These are phyloP conservation scores for Vigna trinervia DNA, from an alignment of 306 rosid genomes.

Conservation along the genomic window DNA sequence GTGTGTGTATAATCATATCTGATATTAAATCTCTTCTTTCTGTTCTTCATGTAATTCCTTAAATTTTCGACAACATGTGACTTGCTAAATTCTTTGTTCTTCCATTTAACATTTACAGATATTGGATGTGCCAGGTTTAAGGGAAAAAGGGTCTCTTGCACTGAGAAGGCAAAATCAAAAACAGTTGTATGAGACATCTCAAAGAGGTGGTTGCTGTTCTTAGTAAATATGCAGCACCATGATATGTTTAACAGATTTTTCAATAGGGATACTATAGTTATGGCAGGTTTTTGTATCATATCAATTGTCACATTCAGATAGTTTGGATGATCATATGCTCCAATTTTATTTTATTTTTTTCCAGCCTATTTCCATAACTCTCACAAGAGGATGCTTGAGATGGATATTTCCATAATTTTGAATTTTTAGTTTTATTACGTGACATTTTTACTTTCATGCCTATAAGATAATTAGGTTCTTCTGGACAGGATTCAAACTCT, in stretches of 20 bases:
- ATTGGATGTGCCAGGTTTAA: constrained; percentile 70
- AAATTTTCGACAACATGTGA: constrained; percentile 1
- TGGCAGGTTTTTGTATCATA: constrained; percentile 21
- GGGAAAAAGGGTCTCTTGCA: constrained; percentile 69
- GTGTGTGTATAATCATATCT: background rate
- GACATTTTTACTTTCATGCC: no score
- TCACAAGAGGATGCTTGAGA: constrained; percentile 33
- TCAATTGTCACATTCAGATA: constrained; percentile 26
- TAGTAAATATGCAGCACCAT: constrained; percentile 38
- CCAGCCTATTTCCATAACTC: background rate
- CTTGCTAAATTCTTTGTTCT: constrained; percentile 14
- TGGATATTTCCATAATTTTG: background rate
- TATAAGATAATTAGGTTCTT: no score
- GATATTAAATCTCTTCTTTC: background rate
- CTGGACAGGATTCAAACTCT: no score
- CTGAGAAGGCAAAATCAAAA: constrained; percentile 75
- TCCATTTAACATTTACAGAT: constrained; percentile 56
- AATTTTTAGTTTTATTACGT: no score
- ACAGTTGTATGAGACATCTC: constrained; percentile 41
- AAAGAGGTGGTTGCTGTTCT: constrained; percentile 62
- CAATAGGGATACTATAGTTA: constrained; percentile 23
- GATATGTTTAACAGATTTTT: constrained; percentile 25
- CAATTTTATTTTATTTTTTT: background rate
- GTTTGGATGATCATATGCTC: constrained; percentile 34
- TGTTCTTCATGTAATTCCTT: background rate